Percentiles rank a stretch among this genome's conserved stretches.
Evolutionary conservation across 2,329 filamentous ascomycete genomes (phyloP).

Genomic region (Monosporascus sp.): DNA sequence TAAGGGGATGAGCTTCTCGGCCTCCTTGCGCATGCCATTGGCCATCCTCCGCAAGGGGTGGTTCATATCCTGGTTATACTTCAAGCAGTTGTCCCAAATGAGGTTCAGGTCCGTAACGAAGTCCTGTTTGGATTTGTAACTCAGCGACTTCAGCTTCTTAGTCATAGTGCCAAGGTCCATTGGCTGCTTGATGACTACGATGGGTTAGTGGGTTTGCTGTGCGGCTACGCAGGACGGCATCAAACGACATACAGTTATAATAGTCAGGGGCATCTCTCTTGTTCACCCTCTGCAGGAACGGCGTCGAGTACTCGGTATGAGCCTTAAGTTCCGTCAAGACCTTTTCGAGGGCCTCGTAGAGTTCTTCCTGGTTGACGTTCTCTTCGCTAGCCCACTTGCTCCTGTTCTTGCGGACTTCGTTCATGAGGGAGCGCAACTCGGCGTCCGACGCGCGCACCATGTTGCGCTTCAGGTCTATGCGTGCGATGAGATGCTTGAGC

Average conservation of each 20-base stretch:
- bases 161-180: slow-evolving; percentile 99
- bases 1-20: slow-evolving; percentile 89
- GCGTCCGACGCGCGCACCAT: slow-evolving; percentile 89
- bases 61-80: slow-evolving; percentile 86
- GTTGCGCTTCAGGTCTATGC: slow-evolving; percentile 88
- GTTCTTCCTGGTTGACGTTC: slow-evolving; percentile 92
- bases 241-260: slow-evolving; percentile 64
- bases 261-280: slow-evolving; percentile 97
- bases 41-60: slow-evolving; percentile 90
- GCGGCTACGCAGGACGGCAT: no score
- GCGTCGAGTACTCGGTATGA: slow-evolving; percentile 94
- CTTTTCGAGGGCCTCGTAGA: slow-evolving; percentile 95
- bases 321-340: slow-evolving; percentile 96
- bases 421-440: slow-evolving; percentile 87
- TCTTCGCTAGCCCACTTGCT: slow-evolving; percentile 99
- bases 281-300: slow-evolving; percentile 89
- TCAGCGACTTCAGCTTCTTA: slow-evolving; percentile 82
- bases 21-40: slow-evolving; percentile 93
- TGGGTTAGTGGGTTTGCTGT: slow-evolving; percentile 5
- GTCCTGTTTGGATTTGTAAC: slow-evolving; percentile 85
- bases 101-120: slow-evolving; percentile 91
- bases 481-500: slow-evolving; percentile 91
- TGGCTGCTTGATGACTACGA: slow-evolving; percentile 83
- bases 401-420: slow-evolving; percentile 93
- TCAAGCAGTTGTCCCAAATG: slow-evolving; percentile 95